These are phyloP conservation scores for Populus alba DNA, from an alignment of 345 rosid genomes.

Conservation along the genomic window DNA sequence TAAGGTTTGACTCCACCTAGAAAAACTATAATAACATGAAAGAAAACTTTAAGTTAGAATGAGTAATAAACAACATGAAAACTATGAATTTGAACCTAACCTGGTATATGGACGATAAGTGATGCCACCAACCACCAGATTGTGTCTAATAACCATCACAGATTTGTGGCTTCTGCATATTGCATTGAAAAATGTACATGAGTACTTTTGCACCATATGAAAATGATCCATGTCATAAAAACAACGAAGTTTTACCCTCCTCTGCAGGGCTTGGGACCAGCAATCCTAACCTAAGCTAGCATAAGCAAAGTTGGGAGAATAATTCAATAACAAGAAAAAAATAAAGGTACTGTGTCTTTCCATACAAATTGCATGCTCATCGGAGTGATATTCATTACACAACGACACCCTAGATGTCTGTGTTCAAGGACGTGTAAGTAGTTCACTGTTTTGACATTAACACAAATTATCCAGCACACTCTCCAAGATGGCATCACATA, in stretches of 20 bases:
- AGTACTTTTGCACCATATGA: background rate
- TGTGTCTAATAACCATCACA: slow-evolving; percentile 90
- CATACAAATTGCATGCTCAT: background rate
- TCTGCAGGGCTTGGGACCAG: background rate
- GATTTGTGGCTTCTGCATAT: slow-evolving; percentile 85
- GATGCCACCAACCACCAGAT: slow-evolving; percentile 94
- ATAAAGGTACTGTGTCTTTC: background rate
- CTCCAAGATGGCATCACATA: background rate
- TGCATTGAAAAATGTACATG: slow-evolving; percentile 12
- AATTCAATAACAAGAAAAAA: background rate
- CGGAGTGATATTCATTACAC: background rate
- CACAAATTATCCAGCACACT: background rate
- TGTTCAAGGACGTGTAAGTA: slow-evolving; percentile 1
- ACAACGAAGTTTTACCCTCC: background rate
- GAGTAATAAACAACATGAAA: background rate
- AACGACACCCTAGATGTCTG: background rate
- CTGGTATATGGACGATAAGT: slow-evolving; percentile 95
- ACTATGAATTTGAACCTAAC: slow-evolving; percentile 35
- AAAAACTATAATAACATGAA: background rate
- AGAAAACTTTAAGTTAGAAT: background rate
- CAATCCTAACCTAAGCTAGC: background rate
- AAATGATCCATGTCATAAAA: background rate
- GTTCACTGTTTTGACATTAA: background rate
- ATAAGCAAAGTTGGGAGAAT: background rate
- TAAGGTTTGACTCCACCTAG: background rate